Conservation (phyloP, 345 rosid genomes). For the Pelargonium nanum region DNA sequence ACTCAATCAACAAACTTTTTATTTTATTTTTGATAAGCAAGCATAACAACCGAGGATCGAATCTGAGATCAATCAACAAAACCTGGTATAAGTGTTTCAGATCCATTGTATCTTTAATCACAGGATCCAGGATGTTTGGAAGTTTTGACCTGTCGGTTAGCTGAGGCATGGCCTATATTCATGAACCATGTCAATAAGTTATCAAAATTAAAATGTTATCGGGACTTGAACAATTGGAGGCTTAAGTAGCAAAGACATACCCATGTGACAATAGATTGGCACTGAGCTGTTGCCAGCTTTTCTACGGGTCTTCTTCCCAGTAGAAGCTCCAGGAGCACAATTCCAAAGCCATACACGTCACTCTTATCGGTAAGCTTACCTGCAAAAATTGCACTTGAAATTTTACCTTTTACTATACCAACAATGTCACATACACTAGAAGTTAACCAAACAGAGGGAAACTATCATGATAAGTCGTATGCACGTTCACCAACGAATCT, state of each 20-base stretch:
- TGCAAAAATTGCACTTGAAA: constrained; percentile 8
- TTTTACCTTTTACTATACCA: not conserved
- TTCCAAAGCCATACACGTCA: constrained; percentile 89
- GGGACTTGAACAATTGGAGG: not conserved
- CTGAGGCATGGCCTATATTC: constrained; percentile 89
- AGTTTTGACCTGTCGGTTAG: constrained; percentile 80
- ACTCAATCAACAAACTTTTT: no score
- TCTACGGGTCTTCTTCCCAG: constrained; percentile 78
- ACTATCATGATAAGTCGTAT: not conserved
- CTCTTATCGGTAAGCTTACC: constrained; percentile 92
- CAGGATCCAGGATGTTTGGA: constrained; percentile 73
- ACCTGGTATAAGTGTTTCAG: constrained; percentile 90
- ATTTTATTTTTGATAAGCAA: no score
- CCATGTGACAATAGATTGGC: constrained; percentile 95
- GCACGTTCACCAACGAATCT: not conserved
- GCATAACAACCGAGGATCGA: no score
- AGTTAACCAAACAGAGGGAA: not conserved
- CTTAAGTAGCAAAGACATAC: constrained; percentile 24
- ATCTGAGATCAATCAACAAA: constrained; percentile 10
- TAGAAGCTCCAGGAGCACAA: constrained; percentile 87
- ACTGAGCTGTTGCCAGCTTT: constrained; percentile 71
- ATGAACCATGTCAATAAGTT: not conserved
- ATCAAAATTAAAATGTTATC: not conserved
- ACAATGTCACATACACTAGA: no score
- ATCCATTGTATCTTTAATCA: constrained; percentile 63